A percentile compares a stretch with the other conserved stretches of the same genome.
Conservation (phyloP, 2,329 filamentous ascomycete species). For the Trichoderma sp. region DNA sequence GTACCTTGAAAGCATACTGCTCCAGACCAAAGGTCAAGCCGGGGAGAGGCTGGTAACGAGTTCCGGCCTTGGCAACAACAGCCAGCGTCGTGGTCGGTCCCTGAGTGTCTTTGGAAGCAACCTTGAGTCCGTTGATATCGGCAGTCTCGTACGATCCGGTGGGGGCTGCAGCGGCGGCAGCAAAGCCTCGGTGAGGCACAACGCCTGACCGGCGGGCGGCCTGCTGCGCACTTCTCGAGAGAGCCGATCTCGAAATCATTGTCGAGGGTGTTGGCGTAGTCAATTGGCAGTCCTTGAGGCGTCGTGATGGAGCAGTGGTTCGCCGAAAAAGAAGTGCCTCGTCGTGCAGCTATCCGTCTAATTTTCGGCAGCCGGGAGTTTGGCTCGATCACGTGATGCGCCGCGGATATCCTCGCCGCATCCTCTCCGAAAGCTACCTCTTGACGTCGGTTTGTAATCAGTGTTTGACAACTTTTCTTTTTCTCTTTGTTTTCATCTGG, state of each 20-base stretch:
- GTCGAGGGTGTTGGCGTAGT: conserved; percentile 58
- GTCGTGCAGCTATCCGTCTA: conserved; percentile 46
- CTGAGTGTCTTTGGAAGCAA: conserved; percentile 85
- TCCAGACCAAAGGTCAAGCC: conserved; percentile 88
- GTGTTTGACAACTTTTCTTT: background rate
- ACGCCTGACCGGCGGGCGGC: conserved; percentile 59
- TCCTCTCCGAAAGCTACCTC: conserved; percentile 2
- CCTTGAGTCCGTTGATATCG: conserved; percentile 85
- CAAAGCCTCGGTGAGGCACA: conserved; percentile 57
- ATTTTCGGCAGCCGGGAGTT: conserved; percentile 43
- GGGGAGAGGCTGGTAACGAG: conserved; percentile 85
- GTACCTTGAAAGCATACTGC: conserved; percentile 96
- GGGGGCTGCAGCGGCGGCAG: conserved; percentile 54
- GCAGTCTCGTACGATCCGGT: conserved; percentile 86
- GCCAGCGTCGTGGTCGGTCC: conserved; percentile 90
- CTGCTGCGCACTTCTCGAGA: conserved; percentile 60
- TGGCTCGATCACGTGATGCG: conserved; percentile 41
- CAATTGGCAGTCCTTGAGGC: conserved; percentile 53
- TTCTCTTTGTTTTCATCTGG: background rate
- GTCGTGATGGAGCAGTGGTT: conserved; percentile 45
- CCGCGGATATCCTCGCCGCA: conserved; percentile 21
- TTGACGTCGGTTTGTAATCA: conserved; percentile 21
- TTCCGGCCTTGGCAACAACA: conserved; percentile 90
- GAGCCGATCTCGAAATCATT: conserved; percentile 64
- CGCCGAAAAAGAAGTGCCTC: conserved; percentile 45